Percentiles rank a stretch among this genome's conserved stretches.
These are phyloP conservation scores for Periconia macrospinosa DNA, from an alignment of 2,329 filamentous ascomycete species.

Conservation along the genomic window DNA sequence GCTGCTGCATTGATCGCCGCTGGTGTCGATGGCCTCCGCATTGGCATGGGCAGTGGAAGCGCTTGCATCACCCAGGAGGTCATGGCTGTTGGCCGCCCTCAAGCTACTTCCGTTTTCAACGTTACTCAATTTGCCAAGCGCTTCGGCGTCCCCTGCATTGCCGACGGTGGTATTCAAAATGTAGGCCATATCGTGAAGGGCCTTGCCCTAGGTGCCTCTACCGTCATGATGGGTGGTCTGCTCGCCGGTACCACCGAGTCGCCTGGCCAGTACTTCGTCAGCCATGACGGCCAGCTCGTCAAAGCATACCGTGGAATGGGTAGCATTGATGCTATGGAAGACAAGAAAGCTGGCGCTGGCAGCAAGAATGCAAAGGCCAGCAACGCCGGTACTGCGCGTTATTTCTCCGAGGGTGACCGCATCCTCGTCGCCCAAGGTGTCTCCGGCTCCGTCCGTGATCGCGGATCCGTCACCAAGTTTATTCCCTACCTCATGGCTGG, in stretches of 20 bases:
- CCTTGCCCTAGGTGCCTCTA: slow-evolving; percentile 88
- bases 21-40: slow-evolving; percentile 93
- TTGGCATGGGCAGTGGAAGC: slow-evolving; percentile 97
- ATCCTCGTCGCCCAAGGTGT: slow-evolving; percentile 97
- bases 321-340: slow-evolving; percentile 98
- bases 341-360: slow-evolving; percentile 87
- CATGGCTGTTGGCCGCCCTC: slow-evolving; percentile 96
- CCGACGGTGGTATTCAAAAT: slow-evolving; percentile 97
- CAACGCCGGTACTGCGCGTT: slow-evolving; percentile 94
- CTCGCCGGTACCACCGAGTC: slow-evolving; percentile 97
- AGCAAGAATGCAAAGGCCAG: slow-evolving; percentile 68
- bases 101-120: slow-evolving; percentile 89
- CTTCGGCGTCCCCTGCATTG: slow-evolving; percentile 97
- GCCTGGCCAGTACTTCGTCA: slow-evolving; percentile 94
- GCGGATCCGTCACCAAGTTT: slow-evolving; percentile 89
- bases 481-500: slow-evolving; percentile 93
- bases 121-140: slow-evolving; percentile 86
- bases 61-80: slow-evolving; percentile 99
- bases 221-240: slow-evolving; percentile 99
- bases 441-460: slow-evolving; percentile 79
- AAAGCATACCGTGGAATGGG: slow-evolving; percentile 99
- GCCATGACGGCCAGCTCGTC: slow-evolving; percentile 93
- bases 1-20: slow-evolving; percentile 89
- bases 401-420: slow-evolving; percentile 96
- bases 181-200: slow-evolving; percentile 99